Evolutionary conservation across 2,329 filamentous ascomycete genomes (phyloP).

Genomic region (Microcyclospora pomicola): DNA sequence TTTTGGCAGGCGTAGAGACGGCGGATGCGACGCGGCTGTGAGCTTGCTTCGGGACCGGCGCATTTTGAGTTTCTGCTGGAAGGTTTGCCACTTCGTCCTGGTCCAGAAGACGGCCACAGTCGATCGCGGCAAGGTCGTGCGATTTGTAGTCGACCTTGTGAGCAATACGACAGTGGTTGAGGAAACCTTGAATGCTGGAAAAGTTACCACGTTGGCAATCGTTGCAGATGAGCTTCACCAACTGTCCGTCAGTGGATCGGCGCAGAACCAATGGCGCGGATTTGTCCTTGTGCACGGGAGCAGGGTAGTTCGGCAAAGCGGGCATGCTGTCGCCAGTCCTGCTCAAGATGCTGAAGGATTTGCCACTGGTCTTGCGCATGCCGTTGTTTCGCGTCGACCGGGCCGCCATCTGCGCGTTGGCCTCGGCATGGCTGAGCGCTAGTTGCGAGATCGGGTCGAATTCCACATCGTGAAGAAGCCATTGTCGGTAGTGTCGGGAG

Average conservation of each 20-base stretch:
- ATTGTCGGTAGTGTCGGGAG: constrained; percentile 84
- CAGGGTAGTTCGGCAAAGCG: constrained; percentile 51
- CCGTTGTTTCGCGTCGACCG: constrained; percentile 68
- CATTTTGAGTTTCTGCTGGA: constrained; percentile 14
- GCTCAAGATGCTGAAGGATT: constrained; percentile 45
- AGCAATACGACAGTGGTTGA: constrained; percentile 95
- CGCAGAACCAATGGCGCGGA: constrained; percentile 67
- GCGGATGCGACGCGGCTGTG: constrained; percentile 5
- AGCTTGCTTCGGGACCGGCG: constrained; percentile 5
- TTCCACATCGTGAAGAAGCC: constrained; percentile 76
- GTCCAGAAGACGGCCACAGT: constrained; percentile 73
- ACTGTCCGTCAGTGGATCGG: constrained; percentile 65
- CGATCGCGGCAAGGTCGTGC: constrained; percentile 82
- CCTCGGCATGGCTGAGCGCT: constrained; percentile 6
- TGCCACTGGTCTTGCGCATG: constrained; percentile 36
- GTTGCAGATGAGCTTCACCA: constrained; percentile 76
- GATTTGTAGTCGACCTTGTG: constrained; percentile 90
- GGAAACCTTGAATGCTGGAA: constrained; percentile 94
- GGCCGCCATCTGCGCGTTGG: constrained; percentile 41
- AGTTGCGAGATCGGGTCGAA: constrained; percentile 49
- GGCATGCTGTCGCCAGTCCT: constrained; percentile 39
- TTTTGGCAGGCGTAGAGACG: constrained; percentile 9
- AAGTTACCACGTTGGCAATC: constrained; percentile 86
- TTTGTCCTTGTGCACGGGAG: constrained; percentile 58
- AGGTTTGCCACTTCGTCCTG: constrained; percentile 38